Base-by-base conservation (phyloP, 805 yeast species). In the Starmera pachycereana region DNA sequence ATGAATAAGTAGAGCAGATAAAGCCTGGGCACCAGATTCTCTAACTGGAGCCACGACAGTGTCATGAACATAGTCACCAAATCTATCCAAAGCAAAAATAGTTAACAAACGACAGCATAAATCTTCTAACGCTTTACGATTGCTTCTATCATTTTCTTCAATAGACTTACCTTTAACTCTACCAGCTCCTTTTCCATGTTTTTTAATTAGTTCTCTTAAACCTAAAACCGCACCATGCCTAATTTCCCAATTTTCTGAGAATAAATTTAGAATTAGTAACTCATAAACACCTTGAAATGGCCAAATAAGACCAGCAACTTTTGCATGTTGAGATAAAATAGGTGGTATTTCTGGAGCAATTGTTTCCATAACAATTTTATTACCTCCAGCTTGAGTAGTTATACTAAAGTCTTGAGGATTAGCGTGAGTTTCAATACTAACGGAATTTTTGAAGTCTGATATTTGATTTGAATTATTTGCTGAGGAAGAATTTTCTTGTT, bases 31-130 rank as follows among this genome's bases (percentile, higher is more conserved):
- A 27, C 90, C 87, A 30, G 96, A 87, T 61, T 94, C 99, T 54
- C 98, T 68, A 5, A 92, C 97, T 1, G 99, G 99, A 0, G 97
- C 97, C 32, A 92, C 95, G 12, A 92, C 99, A 7, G 95, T 94
- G 56, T 92, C 99, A 34, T 95, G 81, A 29, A 92, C 95, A 59
- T 85, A 92, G 64, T 92, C 99, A 36, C 97, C 97, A 62, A 92
- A 92, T 50, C 97, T 65, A 62, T 92, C 99, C 39, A 92, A 66
- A 3, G 97, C 90, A 60, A 92, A 86, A 11, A 92, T 66, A 6
- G 95, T 82, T 53, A 95, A 70, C 36, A 92, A 56, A 45, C 97
- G 71, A 14, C 92, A 86, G 4, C 94, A 81, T 42, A 90, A 67
- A 60, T 92, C 97, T 58, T 92, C 96, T 30, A 92, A 65, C 40